A percentile compares a stretch with the other conserved stretches of the same genome.
phyloP scores from a whole-genome alignment of 192 early-diverging fungal species.

The Podochytrium sp. region DNA sequence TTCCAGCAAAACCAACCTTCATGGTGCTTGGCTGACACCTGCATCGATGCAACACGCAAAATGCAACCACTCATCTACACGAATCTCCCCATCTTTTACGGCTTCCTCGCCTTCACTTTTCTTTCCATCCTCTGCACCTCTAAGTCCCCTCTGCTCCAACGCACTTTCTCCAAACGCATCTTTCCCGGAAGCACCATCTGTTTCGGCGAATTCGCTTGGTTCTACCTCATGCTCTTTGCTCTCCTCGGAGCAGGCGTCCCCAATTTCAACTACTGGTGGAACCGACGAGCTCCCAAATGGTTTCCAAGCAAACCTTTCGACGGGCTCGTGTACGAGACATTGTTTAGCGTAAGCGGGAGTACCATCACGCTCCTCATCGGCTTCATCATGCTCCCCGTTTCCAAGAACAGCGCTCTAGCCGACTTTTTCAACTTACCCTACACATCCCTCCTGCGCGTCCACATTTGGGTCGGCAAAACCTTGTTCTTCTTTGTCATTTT shows the following conservation, averaged over 20 bases:
- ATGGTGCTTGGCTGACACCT: conserved; percentile 9
- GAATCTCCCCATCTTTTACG: background rate
- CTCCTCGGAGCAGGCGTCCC: background rate
- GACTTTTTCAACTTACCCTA: conserved; percentile 31
- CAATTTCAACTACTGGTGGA: background rate
- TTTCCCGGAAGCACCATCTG: background rate
- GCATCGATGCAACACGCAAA: background rate
- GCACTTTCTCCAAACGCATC: background rate
- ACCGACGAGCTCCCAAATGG: background rate
- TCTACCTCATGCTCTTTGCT: background rate
- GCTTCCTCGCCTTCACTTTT: background rate
- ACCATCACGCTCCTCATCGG: conserved; percentile 28
- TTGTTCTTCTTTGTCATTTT: conserved; percentile 6
- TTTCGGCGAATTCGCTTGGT: conserved; percentile 1
- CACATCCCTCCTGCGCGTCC: conserved; percentile 23
- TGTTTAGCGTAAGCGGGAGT: conserved; percentile 21
- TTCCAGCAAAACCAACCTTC: background rate
- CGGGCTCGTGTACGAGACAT: background rate
- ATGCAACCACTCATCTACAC: background rate
- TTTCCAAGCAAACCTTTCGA: background rate
- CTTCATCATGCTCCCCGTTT: conserved; percentile 33
- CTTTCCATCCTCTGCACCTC: background rate
- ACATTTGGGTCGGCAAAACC: conserved; percentile 22
- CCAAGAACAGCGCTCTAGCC: conserved; percentile 28
- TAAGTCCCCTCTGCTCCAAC: background rate